Evolutionary conservation across 768 basidiomycete species (phyloP), one percentile per base, ranked within the genome.

Genomic region (Boletus tomentosulus): DNA sequence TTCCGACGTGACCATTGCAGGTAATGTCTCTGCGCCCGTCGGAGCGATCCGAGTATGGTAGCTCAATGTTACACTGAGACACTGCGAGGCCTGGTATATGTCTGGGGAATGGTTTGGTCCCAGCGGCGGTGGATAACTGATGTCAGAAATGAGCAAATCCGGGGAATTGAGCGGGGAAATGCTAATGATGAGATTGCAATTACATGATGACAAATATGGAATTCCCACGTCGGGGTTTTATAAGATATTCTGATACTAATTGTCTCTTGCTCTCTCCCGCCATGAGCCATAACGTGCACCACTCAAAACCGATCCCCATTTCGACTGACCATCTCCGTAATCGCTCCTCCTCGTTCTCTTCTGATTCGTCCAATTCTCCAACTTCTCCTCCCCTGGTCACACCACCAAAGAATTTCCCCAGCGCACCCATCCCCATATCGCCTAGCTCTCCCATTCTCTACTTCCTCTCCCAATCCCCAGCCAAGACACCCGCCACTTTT

Each of bases 381-480:
- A 76, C 75, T 81, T 74, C 81, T 12, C 76, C 77, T 3, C 78
- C 81, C 38, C 67, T 79, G 22, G 73, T 73, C 38, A 83, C 83
- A 3, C 85, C 84, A 4, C 85, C 84, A 24, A 64, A 74, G 44
- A 73, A 75, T 10, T 57, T 71, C 2, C 58, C 66, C 11, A 70
- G 73, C 2, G 74, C 79, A 3, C 75, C 75, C 43, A 62, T 83
- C 45, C 71, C 76, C 7, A 64, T 77, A 10, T 82, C 84, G 4
- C 80, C 86, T 6, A 78, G 76, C 5, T 88, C 88, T 4, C 89
- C 89, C 44, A 85, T 89, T 50, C 70, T 90, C 47, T 84, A 86
- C 66, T 85, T 87, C 69, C 66, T 89, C 39, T 68, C 67, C 47
- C 82, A 85, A 58, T 81, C 84, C 3, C 83, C 86, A 10, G 44